A percentile compares a stretch with the other conserved stretches of the same genome.
Conservation (phyloP, 2,329 filamentous ascomycete genomes). For the Colletotrichum theobromicola region DNA sequence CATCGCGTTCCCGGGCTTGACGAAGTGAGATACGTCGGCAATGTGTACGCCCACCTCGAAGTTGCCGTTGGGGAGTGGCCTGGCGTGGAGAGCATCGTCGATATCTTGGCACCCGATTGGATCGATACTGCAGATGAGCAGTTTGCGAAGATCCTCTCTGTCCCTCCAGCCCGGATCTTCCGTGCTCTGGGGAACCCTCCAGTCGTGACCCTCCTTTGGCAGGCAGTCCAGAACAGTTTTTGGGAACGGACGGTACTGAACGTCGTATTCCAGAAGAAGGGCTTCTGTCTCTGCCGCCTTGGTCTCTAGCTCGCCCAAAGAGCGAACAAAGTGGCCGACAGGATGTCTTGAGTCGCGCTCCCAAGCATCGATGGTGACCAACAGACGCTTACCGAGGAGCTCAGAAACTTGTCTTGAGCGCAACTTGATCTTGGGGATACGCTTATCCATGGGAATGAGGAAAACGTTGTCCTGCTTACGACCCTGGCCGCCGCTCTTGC, state of each 20-base stretch:
- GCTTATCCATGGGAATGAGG: slow-evolving; percentile 96
- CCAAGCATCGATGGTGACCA: slow-evolving; percentile 96
- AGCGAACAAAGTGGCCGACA: slow-evolving; percentile 90
- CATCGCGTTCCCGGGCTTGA: slow-evolving; percentile 97
- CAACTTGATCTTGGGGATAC: slow-evolving; percentile 93
- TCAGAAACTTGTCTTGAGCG: slow-evolving; percentile 90
- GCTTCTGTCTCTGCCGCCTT: slow-evolving; percentile 99
- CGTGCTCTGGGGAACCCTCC: slow-evolving; percentile 83
- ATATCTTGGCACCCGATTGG: slow-evolving; percentile 97
- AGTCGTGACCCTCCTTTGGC: slow-evolving; percentile 88
- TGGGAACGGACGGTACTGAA: slow-evolving; percentile 96
- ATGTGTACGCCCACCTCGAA: slow-evolving; percentile 98
- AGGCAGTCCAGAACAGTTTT: slow-evolving; percentile 95
- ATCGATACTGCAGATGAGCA: slow-evolving; percentile 97
- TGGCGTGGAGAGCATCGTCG: slow-evolving; percentile 93
- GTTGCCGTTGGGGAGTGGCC: slow-evolving; percentile 86
- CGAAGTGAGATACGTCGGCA: slow-evolving; percentile 98
- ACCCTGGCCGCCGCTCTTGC: slow-evolving; percentile 74
- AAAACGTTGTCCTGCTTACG: slow-evolving; percentile 92
- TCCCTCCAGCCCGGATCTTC: slow-evolving; percentile 88
- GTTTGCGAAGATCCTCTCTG: slow-evolving; percentile 80
- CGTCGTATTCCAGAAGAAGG: slow-evolving; percentile 91
- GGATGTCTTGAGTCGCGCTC: slow-evolving; percentile 92
- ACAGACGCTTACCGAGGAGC: slow-evolving; percentile 86
- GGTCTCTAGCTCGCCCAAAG: slow-evolving; percentile 90